Evolutionary conservation across 495 filamentous ascomycete species (phyloP), one percentile per base, ranked within the genome.

Genomic region (Aspergillus ellipticus): DNA sequence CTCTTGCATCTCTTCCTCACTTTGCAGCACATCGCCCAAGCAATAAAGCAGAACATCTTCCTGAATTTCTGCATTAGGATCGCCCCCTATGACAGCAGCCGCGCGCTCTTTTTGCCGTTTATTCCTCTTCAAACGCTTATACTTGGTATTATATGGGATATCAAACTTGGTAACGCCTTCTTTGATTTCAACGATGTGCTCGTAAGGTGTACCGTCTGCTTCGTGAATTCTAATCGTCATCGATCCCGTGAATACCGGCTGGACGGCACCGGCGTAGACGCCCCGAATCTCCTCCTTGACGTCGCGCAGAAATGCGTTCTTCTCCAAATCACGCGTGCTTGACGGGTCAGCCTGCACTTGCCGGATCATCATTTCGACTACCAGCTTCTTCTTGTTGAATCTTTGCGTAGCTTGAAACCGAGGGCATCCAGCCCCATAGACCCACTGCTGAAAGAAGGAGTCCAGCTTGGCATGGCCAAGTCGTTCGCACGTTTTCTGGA

Each of bases 211-310:
- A 15, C 94, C 94, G 66, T 99, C 95, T 22, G 94, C 95, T 73
- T 99, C 94, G 74, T 99, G 94, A 57, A 99, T 97, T 43, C 95
- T 83, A 60, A 99, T 89, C 0, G 94, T 97, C 88, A 97, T 96
- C 0, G 95, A 93, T 0, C 92, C 92, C 3, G 90, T 93, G 69
- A 97, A 99, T 3, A 89, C 75, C 31, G 85, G 85, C 57, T 89
- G 89, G 9, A 89, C 69, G 37, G 82, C 74, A 21, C 83, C 88
- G 26, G 85, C 84, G 58, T 86, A 86, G 37, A 96, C 82, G 21
- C 81, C 79, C 51, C 85, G 72, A 9, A 84, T 73, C 37, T 91
- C 82, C 67, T 97, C 92, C 58, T 90, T 86, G 19, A 90, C 81
- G 63, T 94, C 89, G 49, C 90, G 81, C 76, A 90, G 78, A 64